phyloP scores from a whole-genome alignment of 192 early-diverging fungal species.

The Martensiomyces pterosporus region DNA sequence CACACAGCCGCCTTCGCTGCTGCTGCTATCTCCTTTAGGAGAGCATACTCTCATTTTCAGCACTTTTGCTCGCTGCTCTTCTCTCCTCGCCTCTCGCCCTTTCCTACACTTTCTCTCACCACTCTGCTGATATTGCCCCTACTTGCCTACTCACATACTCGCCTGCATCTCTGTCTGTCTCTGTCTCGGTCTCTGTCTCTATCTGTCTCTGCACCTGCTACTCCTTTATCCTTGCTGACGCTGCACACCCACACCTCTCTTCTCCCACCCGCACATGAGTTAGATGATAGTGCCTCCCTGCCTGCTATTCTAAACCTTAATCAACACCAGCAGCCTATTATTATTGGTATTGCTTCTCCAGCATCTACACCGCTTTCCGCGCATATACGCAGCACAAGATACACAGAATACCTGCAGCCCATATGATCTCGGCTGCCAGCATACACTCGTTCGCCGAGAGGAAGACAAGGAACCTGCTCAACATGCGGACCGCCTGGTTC shows the following conservation, averaged over 20 bases:
- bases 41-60: too few relatives aligned
- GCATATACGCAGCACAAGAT: constrained; percentile 2
- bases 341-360: too few relatives aligned
- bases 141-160: constrained; percentile 1
- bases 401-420: background rate
- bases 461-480: constrained; percentile 42
- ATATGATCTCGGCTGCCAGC: constrained; percentile 37
- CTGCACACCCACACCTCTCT: too few relatives aligned
- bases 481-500: constrained; percentile 43
- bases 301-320: constrained; percentile 2
- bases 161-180: too few relatives aligned
- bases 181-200: too few relatives aligned
- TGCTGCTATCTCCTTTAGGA: constrained; percentile 3
- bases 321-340: too few relatives aligned
- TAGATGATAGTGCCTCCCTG: background rate
- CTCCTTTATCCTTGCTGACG: background rate
- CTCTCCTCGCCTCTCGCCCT: constrained; percentile 4
- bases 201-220: too few relatives aligned
- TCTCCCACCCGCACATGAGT: background rate
- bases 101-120: constrained; percentile 1
- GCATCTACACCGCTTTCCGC: too few relatives aligned
- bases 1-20: constrained; percentile 2
- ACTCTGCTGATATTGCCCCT: constrained; percentile 3
- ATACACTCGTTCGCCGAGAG: constrained; percentile 41
- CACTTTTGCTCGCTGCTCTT: constrained; percentile 1